Evolutionary conservation across 306 rosid species (phyloP).

Genomic region (Hippophae tibetana): DNA sequence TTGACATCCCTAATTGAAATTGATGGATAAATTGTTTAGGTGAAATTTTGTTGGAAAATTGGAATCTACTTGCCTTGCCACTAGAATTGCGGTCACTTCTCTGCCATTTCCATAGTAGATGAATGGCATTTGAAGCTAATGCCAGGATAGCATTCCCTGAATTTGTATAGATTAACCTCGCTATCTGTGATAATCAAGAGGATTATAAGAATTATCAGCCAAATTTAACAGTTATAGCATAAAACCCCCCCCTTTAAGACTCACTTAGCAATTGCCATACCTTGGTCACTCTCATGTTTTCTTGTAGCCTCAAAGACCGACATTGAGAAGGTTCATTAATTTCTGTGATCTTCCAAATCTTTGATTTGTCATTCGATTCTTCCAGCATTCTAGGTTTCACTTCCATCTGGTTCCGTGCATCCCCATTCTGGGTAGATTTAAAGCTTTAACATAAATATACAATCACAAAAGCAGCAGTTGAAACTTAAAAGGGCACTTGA

Average conservation of each 20-base stretch:
- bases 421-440: too few relatives aligned
- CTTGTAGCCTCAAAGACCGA: too few relatives aligned
- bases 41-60: not conserved
- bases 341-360: too few relatives aligned
- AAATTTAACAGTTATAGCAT: not conserved
- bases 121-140: slow-evolving; percentile 59
- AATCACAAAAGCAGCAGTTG: too few relatives aligned
- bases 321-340: too few relatives aligned
- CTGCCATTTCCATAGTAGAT: slow-evolving; percentile 67
- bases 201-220: not conserved
- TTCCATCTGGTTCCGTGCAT: too few relatives aligned
- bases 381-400: too few relatives aligned
- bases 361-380: too few relatives aligned
- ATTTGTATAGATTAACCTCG: slow-evolving; percentile 57
- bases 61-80: slow-evolving; percentile 40
- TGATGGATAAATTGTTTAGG: not conserved
- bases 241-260: not conserved
- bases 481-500: too few relatives aligned
- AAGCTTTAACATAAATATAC: too few relatives aligned
- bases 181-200: slow-evolving; percentile 28
- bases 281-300: too few relatives aligned
- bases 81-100: slow-evolving; percentile 51
- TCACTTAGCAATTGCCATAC: too few relatives aligned
- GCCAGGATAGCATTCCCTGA: slow-evolving; percentile 60
- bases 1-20: not conserved